These are phyloP conservation scores for Sporisorium exsertum DNA, from an alignment of 1,284 basidiomycete species.

Conservation along the genomic window DNA sequence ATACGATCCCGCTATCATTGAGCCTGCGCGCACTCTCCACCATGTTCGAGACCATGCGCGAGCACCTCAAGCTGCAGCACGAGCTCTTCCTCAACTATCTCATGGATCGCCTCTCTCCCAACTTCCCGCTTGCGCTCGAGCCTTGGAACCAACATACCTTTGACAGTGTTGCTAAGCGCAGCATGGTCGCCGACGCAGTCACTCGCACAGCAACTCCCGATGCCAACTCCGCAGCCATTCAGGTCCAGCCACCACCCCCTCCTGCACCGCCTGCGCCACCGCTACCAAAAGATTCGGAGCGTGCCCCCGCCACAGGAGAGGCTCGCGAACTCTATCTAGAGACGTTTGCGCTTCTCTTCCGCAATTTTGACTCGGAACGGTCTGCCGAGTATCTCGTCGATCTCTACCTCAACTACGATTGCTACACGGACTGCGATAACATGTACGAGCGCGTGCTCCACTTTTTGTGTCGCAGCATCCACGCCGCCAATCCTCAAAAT, in stretches of 20 bases:
- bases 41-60: constrained; percentile 87
- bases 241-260: constrained; percentile 71
- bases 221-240: constrained; percentile 5
- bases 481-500: constrained; percentile 75
- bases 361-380: constrained; percentile 70
- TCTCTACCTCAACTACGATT: constrained; percentile 95
- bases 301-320: constrained; percentile 79
- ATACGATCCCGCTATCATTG: constrained; percentile 80
- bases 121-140: constrained; percentile 61
- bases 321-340: constrained; percentile 91
- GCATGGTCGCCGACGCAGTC: constrained; percentile 26
- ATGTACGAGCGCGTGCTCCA: constrained; percentile 90
- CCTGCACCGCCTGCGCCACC: constrained; percentile 71
- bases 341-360: constrained; percentile 79
- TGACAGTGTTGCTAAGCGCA: constrained; percentile 66
- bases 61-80: constrained; percentile 92
- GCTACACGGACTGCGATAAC: constrained; percentile 95
- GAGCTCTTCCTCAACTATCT: constrained; percentile 94
- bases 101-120: constrained; percentile 81
- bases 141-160: constrained; percentile 63
- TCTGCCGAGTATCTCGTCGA: constrained; percentile 89
- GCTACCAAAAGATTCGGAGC: constrained; percentile 74
- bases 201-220: constrained; percentile 29
- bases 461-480: constrained; percentile 76
- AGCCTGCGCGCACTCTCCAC: constrained; percentile 87